Evolutionary conservation across 768 basidiomycete species (phyloP), one percentile per base, ranked within the genome.

Genomic region (Calocera cornea): DNA sequence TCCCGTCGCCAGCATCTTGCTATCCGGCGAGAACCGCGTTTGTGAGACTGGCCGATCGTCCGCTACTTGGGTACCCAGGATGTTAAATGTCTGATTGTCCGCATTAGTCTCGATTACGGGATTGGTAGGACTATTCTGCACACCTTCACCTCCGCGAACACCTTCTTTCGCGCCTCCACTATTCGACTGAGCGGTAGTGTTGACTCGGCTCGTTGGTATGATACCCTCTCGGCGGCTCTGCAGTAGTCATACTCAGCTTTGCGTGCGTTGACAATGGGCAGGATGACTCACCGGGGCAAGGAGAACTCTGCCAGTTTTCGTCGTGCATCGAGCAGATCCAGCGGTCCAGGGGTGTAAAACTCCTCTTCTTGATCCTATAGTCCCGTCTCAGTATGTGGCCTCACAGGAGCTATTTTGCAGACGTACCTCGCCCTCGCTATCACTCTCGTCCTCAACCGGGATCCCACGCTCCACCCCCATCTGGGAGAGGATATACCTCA

Each of bases 11-110:
- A 97, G 83, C 68, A 89, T 82, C 73, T 90, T 78, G 75, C 88
- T 89, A 75, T 97, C 90, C 8, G 97, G 97, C 1, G 95, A 86
- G 76, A 98, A 98, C 41, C 97, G 88, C 33, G 97, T 91, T 78
- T 90, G 87, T 1, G 93, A 89, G 70, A 98, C 85, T 0, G 97
- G 94, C 47, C 97, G 84, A 71, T 97, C 94, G 76, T 97, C 97
- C 66, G 94, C 97, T 71, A 98, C 94, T 82, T 98, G 95, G 0
- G 97, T 97, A 27, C 97, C 97, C 50, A 98, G 84, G 73, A 94
- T 95, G 63, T 86, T 82, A 76, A 90, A 94, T 77, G 87, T 90
- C 92, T 95, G 72, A 0, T 34, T 1, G 27, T 31, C n/a, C 19
- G 40, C 11, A 22, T 27, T 27, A 27, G 38, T 11, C 33, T 17